Base-by-base conservation (phyloP, 192 early-diverging fungal genomes). In the Hyaloraphidium curvatum region DNA sequence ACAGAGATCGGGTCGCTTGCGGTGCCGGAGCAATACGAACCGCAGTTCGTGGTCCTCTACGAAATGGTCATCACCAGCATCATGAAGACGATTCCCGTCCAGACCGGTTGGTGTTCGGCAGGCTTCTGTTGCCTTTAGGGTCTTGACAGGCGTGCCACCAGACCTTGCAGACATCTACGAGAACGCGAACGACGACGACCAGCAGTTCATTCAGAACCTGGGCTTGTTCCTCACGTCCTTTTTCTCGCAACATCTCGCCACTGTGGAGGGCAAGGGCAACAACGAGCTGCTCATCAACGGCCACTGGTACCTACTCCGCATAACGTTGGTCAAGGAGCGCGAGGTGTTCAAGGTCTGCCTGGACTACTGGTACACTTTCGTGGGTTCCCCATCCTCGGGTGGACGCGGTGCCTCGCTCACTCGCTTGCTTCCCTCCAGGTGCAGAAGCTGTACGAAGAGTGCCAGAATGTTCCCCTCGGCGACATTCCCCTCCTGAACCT, bases 311-410 rank as follows among this genome's bases (percentile, higher is more conserved):
- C 67, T 99, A 31, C 73, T 97, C 57, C 77, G 79, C 52, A 86
- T 97, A 26, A 89, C 93, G 1, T 71, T 79, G 40, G 89, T 99
- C 23, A 77, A 87, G 52, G 93, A 97, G 62, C 83, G 91, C 50
- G 95, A 99, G 62, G 73, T 99, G 39, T 97, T 97, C 76, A 97
- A 97, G 70, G 82, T 89, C 30, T 91, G 89, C 59, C 69, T 99
- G 40, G 95, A 97, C 63, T 99, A 99, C 67, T 99, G 93, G 91
- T 77, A 79, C 31, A 82, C 87, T 51, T 69, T 97, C 62, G 90
- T 82, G 56, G 61, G 61, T 19, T n/a, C 31, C 13, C n/a, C n/a
- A n/a, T n/a, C n/a, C n/a, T n/a, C n/a, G n/a, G n/a, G n/a, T n/a
- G n/a, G n/a, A n/a, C n/a, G n/a, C n/a, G n/a, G n/a, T n/a, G n/a